Evolutionary conservation across 345 rosid species (phyloP).

Genomic region (Pelargonium nanum): DNA sequence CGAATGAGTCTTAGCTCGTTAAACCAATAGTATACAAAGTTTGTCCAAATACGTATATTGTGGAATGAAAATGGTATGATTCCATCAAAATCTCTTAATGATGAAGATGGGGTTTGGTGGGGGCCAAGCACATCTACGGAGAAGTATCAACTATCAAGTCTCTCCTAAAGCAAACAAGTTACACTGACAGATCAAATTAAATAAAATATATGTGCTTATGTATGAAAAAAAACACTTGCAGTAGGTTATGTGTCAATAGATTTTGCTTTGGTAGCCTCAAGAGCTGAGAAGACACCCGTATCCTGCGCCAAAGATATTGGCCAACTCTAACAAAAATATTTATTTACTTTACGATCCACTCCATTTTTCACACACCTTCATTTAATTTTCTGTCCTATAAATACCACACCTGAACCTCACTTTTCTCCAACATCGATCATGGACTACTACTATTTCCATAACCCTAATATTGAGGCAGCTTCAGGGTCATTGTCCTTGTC

Average conservation of each 20-base stretch:
- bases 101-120: too few species aligned
- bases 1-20: too few species aligned
- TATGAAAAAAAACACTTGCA: neutral
- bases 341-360: too few species aligned
- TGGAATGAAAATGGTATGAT: too few species aligned
- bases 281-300: slow-evolving; percentile 30
- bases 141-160: too few species aligned
- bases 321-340: slow-evolving; percentile 9
- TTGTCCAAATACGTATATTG: too few species aligned
- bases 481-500: neutral
- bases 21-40: too few species aligned
- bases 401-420: neutral
- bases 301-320: slow-evolving; percentile 37
- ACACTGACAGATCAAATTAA: neutral
- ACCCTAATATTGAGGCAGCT: slow-evolving; percentile 6
- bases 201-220: too few species aligned
- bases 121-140: too few species aligned
- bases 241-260: neutral
- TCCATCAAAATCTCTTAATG: too few species aligned
- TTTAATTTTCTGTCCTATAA: neutral
- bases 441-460: neutral
- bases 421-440: neutral
- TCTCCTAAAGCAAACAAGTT: neutral
- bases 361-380: too few species aligned
- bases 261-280: too few species aligned